Evolutionary conservation across 306 rosid genomes (phyloP).

Genomic region (Vigna hirtella): DNA sequence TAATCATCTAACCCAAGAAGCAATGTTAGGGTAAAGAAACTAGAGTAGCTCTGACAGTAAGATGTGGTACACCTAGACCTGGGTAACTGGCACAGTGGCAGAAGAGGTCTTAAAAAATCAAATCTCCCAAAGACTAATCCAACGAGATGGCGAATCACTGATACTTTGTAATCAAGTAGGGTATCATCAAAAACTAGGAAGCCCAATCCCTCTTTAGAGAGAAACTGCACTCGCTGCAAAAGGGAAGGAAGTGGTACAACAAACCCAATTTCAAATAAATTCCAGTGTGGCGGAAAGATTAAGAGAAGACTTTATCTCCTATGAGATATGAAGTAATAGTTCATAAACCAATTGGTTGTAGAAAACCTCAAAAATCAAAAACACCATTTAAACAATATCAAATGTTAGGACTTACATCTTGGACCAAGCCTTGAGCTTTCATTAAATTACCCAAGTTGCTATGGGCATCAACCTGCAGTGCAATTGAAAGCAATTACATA

Average conservation of each 20-base stretch:
- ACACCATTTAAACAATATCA: constrained; percentile 26
- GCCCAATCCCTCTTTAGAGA: constrained; percentile 35
- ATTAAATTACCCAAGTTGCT: constrained; percentile 65
- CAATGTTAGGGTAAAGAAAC: constrained; percentile 28
- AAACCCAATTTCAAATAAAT: constrained; percentile 30
- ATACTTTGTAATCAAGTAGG: constrained; percentile 45
- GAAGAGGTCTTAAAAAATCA: constrained; percentile 28
- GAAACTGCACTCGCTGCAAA: constrained; percentile 25
- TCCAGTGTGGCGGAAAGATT: constrained; percentile 27
- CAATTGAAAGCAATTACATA: constrained; percentile 2
- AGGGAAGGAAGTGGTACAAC: constrained; percentile 35
- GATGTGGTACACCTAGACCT: constrained; percentile 23
- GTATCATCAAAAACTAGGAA: constrained; percentile 35
- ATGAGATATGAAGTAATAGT: constrained; percentile 23
- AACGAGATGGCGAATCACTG: constrained; percentile 32
- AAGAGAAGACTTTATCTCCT: constrained; percentile 11
- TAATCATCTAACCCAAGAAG: constrained; percentile 36
- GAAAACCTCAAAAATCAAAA: constrained; percentile 22
- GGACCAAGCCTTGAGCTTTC: constrained; percentile 73
- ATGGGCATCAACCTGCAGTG: constrained; percentile 60
- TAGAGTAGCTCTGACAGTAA: constrained; percentile 35
- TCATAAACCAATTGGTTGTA: background rate
- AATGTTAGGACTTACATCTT: constrained; percentile 74
- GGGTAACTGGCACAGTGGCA: constrained; percentile 30
- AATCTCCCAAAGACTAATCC: constrained; percentile 11